These are phyloP conservation scores for Saccharomycopsis sp. DNA, from an alignment of 805 yeast genomes.

Conservation along the genomic window DNA sequence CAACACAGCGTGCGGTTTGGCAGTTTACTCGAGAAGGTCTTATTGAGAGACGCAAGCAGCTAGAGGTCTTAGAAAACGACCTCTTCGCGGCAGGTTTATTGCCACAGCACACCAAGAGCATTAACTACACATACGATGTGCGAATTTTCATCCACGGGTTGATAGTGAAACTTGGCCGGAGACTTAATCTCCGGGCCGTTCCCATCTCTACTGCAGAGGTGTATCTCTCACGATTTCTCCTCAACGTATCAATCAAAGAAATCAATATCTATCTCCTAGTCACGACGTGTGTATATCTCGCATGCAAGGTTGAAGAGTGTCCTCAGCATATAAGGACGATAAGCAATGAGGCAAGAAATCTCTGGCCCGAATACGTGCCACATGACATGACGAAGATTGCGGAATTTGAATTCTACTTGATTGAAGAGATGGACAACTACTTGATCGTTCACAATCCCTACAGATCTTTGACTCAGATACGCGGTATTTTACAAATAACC, in stretches of 20 bases:
- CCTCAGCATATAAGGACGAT: conserved; percentile 89
- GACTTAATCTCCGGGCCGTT: conserved; percentile 71
- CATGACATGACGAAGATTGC: conserved; percentile 88
- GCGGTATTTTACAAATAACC: conserved; percentile 32
- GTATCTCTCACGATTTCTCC: conserved; percentile 70
- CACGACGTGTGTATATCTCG: conserved; percentile 79
- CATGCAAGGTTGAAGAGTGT: conserved; percentile 91
- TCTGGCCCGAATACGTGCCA: conserved; percentile 95
- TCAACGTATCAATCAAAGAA: conserved; percentile 68
- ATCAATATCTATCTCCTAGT: conserved; percentile 74
- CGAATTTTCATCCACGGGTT: conserved; percentile 74
- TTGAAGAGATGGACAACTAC: conserved; percentile 77
- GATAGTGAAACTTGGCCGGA: conserved; percentile 69
- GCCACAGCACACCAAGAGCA: conserved; percentile 37
- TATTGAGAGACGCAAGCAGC: conserved; percentile 34
- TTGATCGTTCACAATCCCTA: conserved; percentile 74
- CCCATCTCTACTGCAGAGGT: conserved; percentile 87
- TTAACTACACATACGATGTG: conserved; percentile 48
- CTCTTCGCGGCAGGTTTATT: conserved; percentile 25
- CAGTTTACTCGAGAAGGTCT: conserved; percentile 64
- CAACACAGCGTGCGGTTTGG: conserved; percentile 79
- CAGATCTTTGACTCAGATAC: conserved; percentile 50
- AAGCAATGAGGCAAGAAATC: conserved; percentile 73
- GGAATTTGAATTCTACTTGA: conserved; percentile 88
- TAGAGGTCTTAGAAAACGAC: conserved; percentile 32